These are phyloP conservation scores for Solanum pimpinellifolium DNA, from an alignment of 257 asterid species.

Conservation along the genomic window DNA sequence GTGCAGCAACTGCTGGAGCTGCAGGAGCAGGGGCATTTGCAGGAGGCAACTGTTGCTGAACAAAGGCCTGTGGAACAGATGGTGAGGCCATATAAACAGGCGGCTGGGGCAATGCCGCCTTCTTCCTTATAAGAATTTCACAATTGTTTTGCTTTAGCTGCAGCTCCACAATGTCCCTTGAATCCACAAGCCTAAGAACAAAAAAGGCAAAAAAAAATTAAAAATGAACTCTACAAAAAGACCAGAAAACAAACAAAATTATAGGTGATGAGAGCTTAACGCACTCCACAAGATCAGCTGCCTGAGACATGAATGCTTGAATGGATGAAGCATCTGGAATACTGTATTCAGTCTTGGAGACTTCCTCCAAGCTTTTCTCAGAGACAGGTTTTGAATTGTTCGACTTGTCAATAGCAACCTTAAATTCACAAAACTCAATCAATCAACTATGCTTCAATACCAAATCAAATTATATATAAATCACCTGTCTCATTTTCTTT, in stretches of 20 bases:
- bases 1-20: conserved; percentile 7
- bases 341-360: conserved; percentile 11
- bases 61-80: conserved; percentile 18
- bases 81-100: conserved; percentile 20
- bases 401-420: conserved; percentile 23
- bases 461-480: not conserved
- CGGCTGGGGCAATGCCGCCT: conserved; percentile 42
- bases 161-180: conserved; percentile 45
- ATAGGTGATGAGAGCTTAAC: conserved; percentile 6
- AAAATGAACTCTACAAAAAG: not conserved
- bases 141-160: conserved; percentile 43
- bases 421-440: not conserved
- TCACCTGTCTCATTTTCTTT: not conserved
- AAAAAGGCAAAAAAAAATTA: not conserved
- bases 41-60: conserved; percentile 21
- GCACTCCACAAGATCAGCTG: conserved; percentile 35
- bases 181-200: conserved; percentile 42
- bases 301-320: conserved; percentile 40
- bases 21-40: conserved; percentile 17
- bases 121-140: conserved; percentile 45
- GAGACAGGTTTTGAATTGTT: conserved; percentile 21
- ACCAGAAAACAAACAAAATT: not conserved
- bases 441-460: not conserved
- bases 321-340: conserved; percentile 34
- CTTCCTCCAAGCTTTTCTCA: conserved; percentile 7